Evolutionary conservation across 139 green algal genomes (phyloP).

Genomic region (Coelastrella sp.): DNA sequence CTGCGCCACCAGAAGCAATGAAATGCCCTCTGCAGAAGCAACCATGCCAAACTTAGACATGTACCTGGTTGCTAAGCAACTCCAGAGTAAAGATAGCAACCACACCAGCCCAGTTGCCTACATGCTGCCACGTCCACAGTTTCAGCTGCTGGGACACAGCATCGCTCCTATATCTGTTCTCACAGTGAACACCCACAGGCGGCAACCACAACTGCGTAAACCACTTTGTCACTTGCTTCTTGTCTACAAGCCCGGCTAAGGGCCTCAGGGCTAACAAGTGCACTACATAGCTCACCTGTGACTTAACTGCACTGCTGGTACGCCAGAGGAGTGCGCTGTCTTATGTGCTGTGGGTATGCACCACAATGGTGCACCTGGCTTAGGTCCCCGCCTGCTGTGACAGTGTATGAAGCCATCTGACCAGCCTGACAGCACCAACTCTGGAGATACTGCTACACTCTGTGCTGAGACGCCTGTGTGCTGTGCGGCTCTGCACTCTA

Average conservation of each 20-base stretch:
- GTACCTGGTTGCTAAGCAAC: too few species aligned
- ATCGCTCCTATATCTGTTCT: too few species aligned
- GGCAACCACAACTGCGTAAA: too few species aligned
- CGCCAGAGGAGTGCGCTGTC: slow-evolving; percentile 19
- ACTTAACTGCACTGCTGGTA: slow-evolving; percentile 39
- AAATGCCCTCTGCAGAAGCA: slow-evolving; percentile 22
- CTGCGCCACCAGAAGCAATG: slow-evolving; percentile 29
- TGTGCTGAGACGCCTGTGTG: not conserved
- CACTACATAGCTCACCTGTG: slow-evolving; percentile 36
- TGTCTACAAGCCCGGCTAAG: too few species aligned
- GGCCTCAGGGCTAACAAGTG: not conserved
- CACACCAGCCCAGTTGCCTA: too few species aligned
- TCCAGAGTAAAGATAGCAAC: too few species aligned
- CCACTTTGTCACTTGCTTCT: too few species aligned
- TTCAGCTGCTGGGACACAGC: too few species aligned
- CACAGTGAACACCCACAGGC: too few species aligned
- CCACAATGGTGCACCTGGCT: slow-evolving; percentile 33
- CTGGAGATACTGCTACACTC: slow-evolving; percentile 30
- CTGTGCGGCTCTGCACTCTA: slow-evolving; percentile 34
- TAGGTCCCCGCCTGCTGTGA: slow-evolving; percentile 10
- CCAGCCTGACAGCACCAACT: slow-evolving; percentile 49
- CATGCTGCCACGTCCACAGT: too few species aligned
- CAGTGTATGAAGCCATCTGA: slow-evolving; percentile 47
- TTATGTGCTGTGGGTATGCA: slow-evolving; percentile 42
- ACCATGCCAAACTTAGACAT: not conserved